Evolutionary conservation across 257 asterid genomes (phyloP).

Genomic region (Solanum rostratum): DNA sequence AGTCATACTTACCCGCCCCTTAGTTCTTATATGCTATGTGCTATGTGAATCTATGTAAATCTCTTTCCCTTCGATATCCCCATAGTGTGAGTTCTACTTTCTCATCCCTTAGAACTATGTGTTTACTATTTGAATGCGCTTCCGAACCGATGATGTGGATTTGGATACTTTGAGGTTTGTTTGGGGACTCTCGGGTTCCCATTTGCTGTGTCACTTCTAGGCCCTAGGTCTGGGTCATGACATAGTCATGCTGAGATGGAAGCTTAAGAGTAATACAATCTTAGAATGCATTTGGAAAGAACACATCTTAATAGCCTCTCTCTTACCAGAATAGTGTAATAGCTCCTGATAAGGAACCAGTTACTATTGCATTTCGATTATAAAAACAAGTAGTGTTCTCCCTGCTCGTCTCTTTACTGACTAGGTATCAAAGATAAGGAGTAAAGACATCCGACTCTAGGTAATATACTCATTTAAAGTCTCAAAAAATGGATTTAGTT

Average conservation of each 20-base stretch:
- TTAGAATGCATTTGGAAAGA: background rate
- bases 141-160: too few relatives aligned
- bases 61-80: too few relatives aligned
- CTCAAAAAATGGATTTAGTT: background rate
- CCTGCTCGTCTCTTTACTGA: background rate
- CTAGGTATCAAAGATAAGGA: background rate
- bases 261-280: background rate
- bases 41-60: too few relatives aligned
- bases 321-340: background rate
- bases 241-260: background rate
- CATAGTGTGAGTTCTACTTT: too few relatives aligned
- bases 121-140: too few relatives aligned
- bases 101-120: too few relatives aligned
- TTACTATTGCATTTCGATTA: background rate
- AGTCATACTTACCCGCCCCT: too few relatives aligned
- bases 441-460: background rate
- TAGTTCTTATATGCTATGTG: too few relatives aligned
- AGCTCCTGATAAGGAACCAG: background rate
- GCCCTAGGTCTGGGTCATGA: too few relatives aligned
- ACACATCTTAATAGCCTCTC: background rate
- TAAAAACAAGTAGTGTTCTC: background rate
- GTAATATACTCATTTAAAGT: background rate
- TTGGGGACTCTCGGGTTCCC: too few relatives aligned
- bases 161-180: too few relatives aligned
- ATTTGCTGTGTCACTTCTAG: too few relatives aligned